These are phyloP conservation scores for Coniophora puteana DNA, from an alignment of 1,284 basidiomycete species.

Conservation along the genomic window DNA sequence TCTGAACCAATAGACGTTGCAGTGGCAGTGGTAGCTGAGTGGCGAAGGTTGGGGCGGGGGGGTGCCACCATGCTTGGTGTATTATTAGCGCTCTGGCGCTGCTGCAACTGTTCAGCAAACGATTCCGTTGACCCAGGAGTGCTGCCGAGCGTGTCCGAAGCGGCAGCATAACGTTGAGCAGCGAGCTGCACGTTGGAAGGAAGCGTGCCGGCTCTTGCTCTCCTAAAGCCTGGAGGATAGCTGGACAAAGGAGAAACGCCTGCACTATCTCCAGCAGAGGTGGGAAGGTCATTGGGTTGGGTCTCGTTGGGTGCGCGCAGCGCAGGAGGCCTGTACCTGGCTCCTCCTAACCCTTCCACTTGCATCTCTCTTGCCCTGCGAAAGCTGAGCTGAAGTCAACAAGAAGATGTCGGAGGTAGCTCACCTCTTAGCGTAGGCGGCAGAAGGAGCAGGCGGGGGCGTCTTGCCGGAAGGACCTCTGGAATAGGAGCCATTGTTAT, in stretches of 20 bases:
- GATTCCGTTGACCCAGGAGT: conserved; percentile 60
- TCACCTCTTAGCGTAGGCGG: conserved; percentile 84
- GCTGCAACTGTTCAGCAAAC: conserved; percentile 56
- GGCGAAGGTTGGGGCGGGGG: conserved; percentile 71
- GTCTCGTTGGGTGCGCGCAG: conserved; percentile 71
- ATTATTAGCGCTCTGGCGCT: conserved; percentile 39
- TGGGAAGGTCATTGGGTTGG: conserved; percentile 61
- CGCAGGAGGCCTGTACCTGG: conserved; percentile 76
- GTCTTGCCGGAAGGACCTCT: conserved; percentile 82
- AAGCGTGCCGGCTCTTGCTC: conserved; percentile 85
- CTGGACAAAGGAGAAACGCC: conserved; percentile 63
- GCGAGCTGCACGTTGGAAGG: conserved; percentile 86
- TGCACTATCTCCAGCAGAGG: conserved; percentile 54
- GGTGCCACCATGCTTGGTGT: conserved; percentile 42
- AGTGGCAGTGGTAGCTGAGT: conserved; percentile 45
- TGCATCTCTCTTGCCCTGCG: conserved; percentile 79
- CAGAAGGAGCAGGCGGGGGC: conserved; percentile 84
- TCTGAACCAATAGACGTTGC: conserved; percentile 61
- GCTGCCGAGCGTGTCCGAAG: conserved; percentile 53
- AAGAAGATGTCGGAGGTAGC: conserved; percentile 12
- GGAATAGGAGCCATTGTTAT: conserved; percentile 73
- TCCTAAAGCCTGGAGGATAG: conserved; percentile 76
- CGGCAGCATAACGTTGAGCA: conserved; percentile 75
- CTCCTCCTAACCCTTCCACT: conserved; percentile 60
- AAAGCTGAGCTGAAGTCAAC: conserved; percentile 10